Percentiles rank a stretch among this genome's conserved stretches.
Conservation (phyloP, 1,284 basidiomycete genomes). For the Irpex sp. region DNA sequence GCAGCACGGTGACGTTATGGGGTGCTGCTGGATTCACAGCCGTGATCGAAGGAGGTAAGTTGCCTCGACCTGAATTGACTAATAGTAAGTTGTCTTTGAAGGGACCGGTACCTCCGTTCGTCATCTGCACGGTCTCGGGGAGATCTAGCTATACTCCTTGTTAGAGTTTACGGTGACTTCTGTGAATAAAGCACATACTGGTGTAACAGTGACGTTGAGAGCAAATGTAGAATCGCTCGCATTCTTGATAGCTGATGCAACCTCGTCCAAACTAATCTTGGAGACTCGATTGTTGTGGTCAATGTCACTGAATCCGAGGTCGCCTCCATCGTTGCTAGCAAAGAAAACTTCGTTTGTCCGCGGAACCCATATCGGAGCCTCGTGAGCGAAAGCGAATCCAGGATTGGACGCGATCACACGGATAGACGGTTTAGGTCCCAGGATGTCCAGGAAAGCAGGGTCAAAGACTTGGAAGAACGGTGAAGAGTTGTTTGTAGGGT, state of each 20-base stretch:
- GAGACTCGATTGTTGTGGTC: conserved; percentile 41
- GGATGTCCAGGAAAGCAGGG: conserved; percentile 49
- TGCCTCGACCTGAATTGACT: conserved; percentile 63
- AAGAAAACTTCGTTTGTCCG: conserved; percentile 57
- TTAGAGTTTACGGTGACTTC: not conserved
- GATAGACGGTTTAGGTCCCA: conserved; percentile 57
- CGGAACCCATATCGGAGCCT: conserved; percentile 64
- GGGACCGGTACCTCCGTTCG: conserved; percentile 73
- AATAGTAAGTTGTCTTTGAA: conserved; percentile 62
- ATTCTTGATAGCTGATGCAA: conserved; percentile 22
- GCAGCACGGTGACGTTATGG: conserved; percentile 29
- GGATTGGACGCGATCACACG: conserved; percentile 53
- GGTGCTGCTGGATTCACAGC: conserved; percentile 64
- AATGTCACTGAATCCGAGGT: conserved; percentile 39
- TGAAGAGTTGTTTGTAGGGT: conserved; percentile 39
- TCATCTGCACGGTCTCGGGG: conserved; percentile 55
- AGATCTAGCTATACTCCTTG: conserved; percentile 41
- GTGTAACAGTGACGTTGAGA: conserved; percentile 52
- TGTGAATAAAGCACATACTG: not conserved
- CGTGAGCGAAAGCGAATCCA: conserved; percentile 69
- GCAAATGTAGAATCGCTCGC: conserved; percentile 27
- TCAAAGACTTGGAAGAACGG: conserved; percentile 75
- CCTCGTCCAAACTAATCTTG: conserved; percentile 34
- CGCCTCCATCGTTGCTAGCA: conserved; percentile 43
- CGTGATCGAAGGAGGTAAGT: conserved; percentile 58